These are phyloP conservation scores for Daldinia childiae DNA, from an alignment of 495 filamentous ascomycete species.

Conservation along the genomic window DNA sequence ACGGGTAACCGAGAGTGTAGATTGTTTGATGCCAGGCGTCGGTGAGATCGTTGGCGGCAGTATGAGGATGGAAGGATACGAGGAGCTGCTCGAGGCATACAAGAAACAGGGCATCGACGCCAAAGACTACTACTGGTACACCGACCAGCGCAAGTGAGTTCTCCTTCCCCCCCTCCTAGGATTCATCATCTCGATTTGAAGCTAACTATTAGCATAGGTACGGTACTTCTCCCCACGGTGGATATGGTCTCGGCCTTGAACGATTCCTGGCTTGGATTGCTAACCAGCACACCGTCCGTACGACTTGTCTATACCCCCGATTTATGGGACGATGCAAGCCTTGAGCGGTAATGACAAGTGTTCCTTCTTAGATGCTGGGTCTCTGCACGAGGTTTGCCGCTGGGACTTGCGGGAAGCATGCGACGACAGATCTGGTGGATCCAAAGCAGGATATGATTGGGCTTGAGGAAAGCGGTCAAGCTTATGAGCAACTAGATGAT, in stretches of 20 bases:
- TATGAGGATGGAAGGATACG: slow-evolving; percentile 94
- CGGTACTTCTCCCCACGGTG: slow-evolving; percentile 91
- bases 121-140: slow-evolving; percentile 98
- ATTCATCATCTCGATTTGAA: slow-evolving; percentile 1
- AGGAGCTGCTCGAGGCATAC: slow-evolving; percentile 92
- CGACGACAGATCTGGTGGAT: slow-evolving; percentile 16
- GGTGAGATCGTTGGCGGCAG: slow-evolving; percentile 97
- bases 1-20: slow-evolving; percentile 95
- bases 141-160: slow-evolving; percentile 96
- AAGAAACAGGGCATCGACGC: slow-evolving; percentile 85
- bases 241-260: slow-evolving; percentile 95
- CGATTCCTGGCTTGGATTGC: slow-evolving; percentile 97
- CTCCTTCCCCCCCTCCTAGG: neutral
- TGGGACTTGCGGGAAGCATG: slow-evolving; percentile 10
- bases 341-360: slow-evolving; percentile 51
- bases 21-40: slow-evolving; percentile 94
- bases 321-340: slow-evolving; percentile 96
- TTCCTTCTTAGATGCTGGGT: slow-evolving; percentile 14
- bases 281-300: slow-evolving; percentile 88
- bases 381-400: slow-evolving; percentile 14
- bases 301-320: slow-evolving; percentile 89
- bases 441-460: slow-evolving; percentile 24
- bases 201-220: slow-evolving; percentile 68
- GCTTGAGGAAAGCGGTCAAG: slow-evolving; percentile 37
- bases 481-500: slow-evolving; percentile 17